Evolutionary conservation across 805 yeast genomes (phyloP).

Genomic region (Barnettozyma vustinii): DNA sequence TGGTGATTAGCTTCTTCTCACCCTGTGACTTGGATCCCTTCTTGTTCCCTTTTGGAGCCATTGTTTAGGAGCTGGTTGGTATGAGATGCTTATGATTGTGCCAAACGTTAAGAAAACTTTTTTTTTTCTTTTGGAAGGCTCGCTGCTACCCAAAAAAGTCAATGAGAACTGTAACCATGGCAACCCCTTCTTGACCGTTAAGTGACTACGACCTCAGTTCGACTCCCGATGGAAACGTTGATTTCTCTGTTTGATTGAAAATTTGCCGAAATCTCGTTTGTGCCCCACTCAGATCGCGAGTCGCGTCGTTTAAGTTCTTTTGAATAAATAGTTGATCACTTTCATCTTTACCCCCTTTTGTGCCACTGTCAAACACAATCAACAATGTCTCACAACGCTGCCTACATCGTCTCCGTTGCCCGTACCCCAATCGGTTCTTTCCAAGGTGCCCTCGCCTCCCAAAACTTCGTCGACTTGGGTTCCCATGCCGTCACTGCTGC

Average conservation of each 20-base stretch:
- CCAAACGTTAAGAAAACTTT: neutral
- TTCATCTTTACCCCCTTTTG: neutral
- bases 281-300: neutral
- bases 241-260: no score
- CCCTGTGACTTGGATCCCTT: neutral
- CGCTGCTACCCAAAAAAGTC: neutral
- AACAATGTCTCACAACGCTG: slow-evolving; percentile 30
- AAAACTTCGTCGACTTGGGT: slow-evolving; percentile 81
- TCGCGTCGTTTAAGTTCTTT: slow-evolving; percentile 1
- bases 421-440: slow-evolving; percentile 97
- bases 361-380: neutral
- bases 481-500: slow-evolving; percentile 90
- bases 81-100: neutral
- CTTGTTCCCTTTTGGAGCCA: slow-evolving; percentile 8
- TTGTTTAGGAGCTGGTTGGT: neutral
- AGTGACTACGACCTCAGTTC: neutral
- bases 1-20: slow-evolving; percentile 28
- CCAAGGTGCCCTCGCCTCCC: slow-evolving; percentile 75
- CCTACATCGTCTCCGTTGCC: slow-evolving; percentile 84
- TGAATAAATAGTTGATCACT: neutral
- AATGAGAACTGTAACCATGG: neutral
- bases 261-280: neutral
- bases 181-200: neutral
- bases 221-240: neutral
- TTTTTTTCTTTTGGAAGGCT: neutral